Base-by-base conservation (phyloP, 2,329 filamentous ascomycete genomes). In the Monosporascus sp. region DNA sequence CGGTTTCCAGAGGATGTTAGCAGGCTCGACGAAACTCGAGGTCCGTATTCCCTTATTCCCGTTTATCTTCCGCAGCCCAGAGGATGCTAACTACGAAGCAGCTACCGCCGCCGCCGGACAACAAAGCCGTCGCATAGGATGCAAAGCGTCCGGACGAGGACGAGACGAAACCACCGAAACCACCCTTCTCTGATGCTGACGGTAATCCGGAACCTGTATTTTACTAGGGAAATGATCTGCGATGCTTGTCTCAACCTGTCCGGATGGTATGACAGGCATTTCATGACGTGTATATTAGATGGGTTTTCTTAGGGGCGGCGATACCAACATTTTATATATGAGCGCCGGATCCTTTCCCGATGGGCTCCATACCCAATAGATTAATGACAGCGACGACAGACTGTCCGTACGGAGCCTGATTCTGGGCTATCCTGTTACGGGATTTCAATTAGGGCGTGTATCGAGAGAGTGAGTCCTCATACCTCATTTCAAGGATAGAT, bases 1-100 rank as follows among this genome's bases (percentile, higher is more conserved):
- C 68, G 92, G 89, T 8, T 93, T 97, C 77, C 88, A 91, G 72
- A 87, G 92, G 72, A 91, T 96, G 87, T 89, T 96, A 82, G 89
- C 92, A 37, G 89, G 91, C 59, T 88, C 87, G 71, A 96, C 91
- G 59, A 87, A 87, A 75, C 77, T 96, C 63, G 91, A 96, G 75
- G 85, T 87, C 65, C 63, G 76, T 70, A 40, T 50, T 15, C 22
- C 24, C n/a, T 18, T 28, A 8, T 9, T n/a, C 22, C 14, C n/a
- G 37, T 26, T 4, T 28, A 18, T 9, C 11, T 8, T 37, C 15
- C 11, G 7, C 3, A 1, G 45, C 20, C 45, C 8, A 18, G 15
- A 15, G 11, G 17, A 38, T 18, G 31, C 18, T 52, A 48, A 49
- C 22, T 2, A 37, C 40, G 22, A 11, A 26, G 15, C 18, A 43